phyloP scores from a whole-genome alignment of 1,284 basidiomycete species.

The Gymnopus androsaceus region DNA sequence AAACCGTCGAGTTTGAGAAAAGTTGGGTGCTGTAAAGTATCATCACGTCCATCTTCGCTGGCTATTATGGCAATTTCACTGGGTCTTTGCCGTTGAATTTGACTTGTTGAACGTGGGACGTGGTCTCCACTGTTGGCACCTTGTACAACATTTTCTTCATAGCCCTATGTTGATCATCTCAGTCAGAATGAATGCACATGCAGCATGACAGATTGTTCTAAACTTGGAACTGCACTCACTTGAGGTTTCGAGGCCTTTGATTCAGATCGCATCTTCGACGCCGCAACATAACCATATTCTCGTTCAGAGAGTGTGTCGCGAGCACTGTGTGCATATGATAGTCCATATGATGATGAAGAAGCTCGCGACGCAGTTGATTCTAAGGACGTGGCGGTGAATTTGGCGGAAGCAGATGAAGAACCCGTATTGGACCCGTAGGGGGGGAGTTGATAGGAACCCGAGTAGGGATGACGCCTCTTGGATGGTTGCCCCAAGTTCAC shows the following conservation, averaged over 20 bases:
- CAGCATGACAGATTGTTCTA: constrained; percentile 5
- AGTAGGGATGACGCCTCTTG: not conserved
- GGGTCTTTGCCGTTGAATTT: not conserved
- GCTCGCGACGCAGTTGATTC: not conserved
- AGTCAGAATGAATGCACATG: not conserved
- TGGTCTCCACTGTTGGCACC: not conserved
- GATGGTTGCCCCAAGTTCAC: too few species aligned
- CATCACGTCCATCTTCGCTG: not conserved
- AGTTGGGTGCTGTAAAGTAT: not conserved
- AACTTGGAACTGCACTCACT: too few species aligned
- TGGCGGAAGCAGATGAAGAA: constrained; percentile 1
- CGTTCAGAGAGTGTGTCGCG: too few species aligned
- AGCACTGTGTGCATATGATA: not conserved
- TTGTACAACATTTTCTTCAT: not conserved
- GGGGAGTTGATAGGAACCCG: not conserved
- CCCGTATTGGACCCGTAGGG: not conserved
- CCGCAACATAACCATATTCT: not conserved
- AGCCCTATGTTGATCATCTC: not conserved
- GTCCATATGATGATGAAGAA: not conserved
- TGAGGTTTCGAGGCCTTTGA: constrained; percentile 4
- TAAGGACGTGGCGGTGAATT: too few species aligned
- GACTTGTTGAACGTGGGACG: constrained; percentile 1
- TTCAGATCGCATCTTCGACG: not conserved
- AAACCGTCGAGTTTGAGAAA: not conserved
- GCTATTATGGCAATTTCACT: not conserved